Evolutionary conservation across 371 early-diverging fungal species (phyloP).

Genomic region (Mortierella sp.): DNA sequence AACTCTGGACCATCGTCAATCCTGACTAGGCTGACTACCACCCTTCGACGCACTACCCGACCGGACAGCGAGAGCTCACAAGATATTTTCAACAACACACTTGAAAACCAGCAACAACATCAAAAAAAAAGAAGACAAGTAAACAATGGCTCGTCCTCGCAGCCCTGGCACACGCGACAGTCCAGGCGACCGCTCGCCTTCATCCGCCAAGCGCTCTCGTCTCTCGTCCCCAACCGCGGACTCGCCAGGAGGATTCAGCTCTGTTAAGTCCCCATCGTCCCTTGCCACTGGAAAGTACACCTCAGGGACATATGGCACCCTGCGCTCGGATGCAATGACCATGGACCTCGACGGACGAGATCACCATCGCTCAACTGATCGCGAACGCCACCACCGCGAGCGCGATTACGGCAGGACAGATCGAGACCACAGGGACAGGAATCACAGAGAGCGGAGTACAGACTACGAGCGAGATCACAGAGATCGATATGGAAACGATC

Average conservation of each 20-base stretch:
- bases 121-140: not conserved
- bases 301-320: constrained; percentile 28
- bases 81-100: not conserved
- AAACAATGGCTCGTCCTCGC: constrained; percentile 39
- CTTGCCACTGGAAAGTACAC: constrained; percentile 32
- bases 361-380: constrained; percentile 19
- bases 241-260: constrained; percentile 27
- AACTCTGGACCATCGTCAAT: not conserved
- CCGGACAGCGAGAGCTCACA: not conserved
- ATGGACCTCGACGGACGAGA: constrained; percentile 37
- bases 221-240: constrained; percentile 35
- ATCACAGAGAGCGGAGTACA: constrained; percentile 26
- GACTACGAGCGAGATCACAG: constrained; percentile 34
- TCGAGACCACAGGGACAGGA: constrained; percentile 25
- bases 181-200: constrained; percentile 34
- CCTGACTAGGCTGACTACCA: not conserved
- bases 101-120: not conserved
- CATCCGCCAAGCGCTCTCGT: constrained; percentile 44
- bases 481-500: constrained; percentile 22
- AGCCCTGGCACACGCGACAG: constrained; percentile 44
- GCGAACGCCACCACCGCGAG: constrained; percentile 34
- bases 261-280: constrained; percentile 41
- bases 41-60: not conserved
- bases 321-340: constrained; percentile 44
- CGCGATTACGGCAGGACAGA: constrained; percentile 18